phyloP scores from a whole-genome alignment of 495 filamentous ascomycete genomes.

The Mycothermus thermophilus region DNA sequence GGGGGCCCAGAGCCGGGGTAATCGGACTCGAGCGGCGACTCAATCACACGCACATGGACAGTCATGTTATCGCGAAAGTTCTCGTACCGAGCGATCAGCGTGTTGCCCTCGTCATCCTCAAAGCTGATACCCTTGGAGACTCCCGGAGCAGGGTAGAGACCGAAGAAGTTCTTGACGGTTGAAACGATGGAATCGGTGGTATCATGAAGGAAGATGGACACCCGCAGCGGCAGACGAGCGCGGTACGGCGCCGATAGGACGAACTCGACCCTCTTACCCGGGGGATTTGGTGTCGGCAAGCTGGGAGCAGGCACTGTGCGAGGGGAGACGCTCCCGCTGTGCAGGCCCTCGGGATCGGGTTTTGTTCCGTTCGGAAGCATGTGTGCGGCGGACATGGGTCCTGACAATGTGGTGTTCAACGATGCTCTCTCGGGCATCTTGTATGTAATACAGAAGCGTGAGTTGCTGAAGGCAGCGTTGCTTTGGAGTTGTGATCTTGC shows the following conservation, averaged over 20 bases:
- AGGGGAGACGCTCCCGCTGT: slow-evolving; percentile 33
- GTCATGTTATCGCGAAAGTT: slow-evolving; percentile 83
- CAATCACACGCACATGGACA: slow-evolving; percentile 78
- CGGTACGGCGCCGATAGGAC: slow-evolving; percentile 65
- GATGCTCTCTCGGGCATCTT: slow-evolving; percentile 1
- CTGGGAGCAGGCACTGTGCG: slow-evolving; percentile 28
- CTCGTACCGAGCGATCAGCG: slow-evolving; percentile 86
- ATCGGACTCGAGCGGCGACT: slow-evolving; percentile 38
- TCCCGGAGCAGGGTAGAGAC: slow-evolving; percentile 56
- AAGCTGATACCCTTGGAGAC: slow-evolving; percentile 71
- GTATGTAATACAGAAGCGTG: too few species aligned
- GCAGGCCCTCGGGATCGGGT: slow-evolving; percentile 1
- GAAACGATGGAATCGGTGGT: slow-evolving; percentile 90
- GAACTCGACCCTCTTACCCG: slow-evolving; percentile 73
- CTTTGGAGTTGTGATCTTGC: neutral
- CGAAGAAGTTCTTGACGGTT: slow-evolving; percentile 96
- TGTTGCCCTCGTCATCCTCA: slow-evolving; percentile 73
- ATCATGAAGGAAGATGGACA: slow-evolving; percentile 85
- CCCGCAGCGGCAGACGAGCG: slow-evolving; percentile 75
- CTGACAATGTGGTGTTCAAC: neutral
- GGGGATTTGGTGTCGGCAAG: too few species aligned
- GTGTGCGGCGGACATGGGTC: neutral
- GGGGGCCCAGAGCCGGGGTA: slow-evolving; percentile 18
- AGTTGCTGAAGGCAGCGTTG: too few species aligned
- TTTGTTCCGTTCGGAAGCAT: slow-evolving; percentile 4